A percentile compares a stretch with the other conserved stretches of the same genome.
Evolutionary conservation across 2,329 filamentous ascomycete genomes (phyloP).

Genomic region (Botrytis paeoniae): DNA sequence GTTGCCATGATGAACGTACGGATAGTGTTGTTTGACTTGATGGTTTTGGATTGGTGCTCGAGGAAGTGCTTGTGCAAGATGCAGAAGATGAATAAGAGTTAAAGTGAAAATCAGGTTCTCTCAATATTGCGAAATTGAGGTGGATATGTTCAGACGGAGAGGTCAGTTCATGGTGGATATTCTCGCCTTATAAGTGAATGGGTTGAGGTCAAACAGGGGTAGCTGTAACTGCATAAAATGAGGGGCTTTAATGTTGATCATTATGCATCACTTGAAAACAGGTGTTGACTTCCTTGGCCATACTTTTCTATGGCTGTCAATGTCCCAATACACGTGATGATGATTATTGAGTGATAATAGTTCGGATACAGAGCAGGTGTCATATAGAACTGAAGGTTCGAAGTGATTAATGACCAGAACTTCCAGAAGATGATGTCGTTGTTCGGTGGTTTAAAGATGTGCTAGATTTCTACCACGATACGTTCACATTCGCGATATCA

Average conservation of each 20-base stretch:
- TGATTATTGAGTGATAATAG: not conserved
- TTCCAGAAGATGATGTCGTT: not conserved
- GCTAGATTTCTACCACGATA: not conserved
- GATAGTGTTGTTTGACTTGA: not conserved
- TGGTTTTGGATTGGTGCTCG: not conserved
- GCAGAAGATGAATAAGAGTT: too few relatives aligned
- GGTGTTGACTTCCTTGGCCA: conserved; percentile 9
- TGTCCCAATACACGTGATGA: not conserved
- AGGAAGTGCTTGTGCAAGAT: not conserved
- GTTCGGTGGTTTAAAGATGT: not conserved
- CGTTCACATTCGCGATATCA: not conserved
- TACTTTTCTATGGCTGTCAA: not conserved
- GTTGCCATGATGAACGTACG: conserved; percentile 32
- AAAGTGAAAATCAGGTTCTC: not conserved
- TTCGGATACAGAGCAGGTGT: not conserved
- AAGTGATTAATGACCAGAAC: not conserved
- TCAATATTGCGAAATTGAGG: not conserved
- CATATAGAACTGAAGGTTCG: not conserved
- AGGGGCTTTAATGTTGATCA: conserved; percentile 1
- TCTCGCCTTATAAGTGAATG: not conserved
- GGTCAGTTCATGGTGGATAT: not conserved
- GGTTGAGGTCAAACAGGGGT: conserved; percentile 11
- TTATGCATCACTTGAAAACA: conserved; percentile 5
- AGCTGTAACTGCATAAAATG: conserved; percentile 9
- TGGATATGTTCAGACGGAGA: not conserved